Percentiles rank a stretch among this genome's conserved stretches.
These are phyloP conservation scores for Globisporangium nagaii DNA, from an alignment of 352 stramenopile species.

Conservation along the genomic window DNA sequence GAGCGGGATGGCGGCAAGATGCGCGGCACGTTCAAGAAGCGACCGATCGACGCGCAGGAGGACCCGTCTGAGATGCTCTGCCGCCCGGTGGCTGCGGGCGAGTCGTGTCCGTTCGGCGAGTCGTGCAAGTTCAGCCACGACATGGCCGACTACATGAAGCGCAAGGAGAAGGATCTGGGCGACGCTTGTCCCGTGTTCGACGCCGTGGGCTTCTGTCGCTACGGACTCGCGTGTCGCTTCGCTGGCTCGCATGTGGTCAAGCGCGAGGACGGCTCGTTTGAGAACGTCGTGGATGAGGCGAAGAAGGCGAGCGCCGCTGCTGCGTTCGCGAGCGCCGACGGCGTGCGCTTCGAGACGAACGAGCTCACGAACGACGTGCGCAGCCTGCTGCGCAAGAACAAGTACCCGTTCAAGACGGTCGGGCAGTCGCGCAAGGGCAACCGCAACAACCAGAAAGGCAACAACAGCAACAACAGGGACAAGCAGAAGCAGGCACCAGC, in stretches of 20 bases:
- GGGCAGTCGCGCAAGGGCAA: constrained; percentile 60
- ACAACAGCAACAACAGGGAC: constrained; percentile 36
- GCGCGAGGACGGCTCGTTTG: constrained; percentile 34
- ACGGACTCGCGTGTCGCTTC: constrained; percentile 91
- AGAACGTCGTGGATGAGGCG: constrained; percentile 45
- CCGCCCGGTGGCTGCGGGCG: constrained; percentile 52
- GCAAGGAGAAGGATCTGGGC: constrained; percentile 78
- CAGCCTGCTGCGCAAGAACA: constrained; percentile 88
- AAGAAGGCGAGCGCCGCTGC: constrained; percentile 14
- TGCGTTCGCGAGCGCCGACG: constrained; percentile 25
- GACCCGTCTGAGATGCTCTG: constrained; percentile 68
- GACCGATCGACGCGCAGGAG: constrained; percentile 51
- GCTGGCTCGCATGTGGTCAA: constrained; percentile 78
- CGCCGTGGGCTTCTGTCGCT: constrained; percentile 85
- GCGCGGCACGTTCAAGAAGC: constrained; percentile 83
- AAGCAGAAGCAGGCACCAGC: constrained; percentile 18
- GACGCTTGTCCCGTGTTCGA: constrained; percentile 77
- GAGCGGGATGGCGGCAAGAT: constrained; percentile 22
- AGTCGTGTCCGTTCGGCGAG: constrained; percentile 64
- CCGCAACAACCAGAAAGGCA: constrained; percentile 37
- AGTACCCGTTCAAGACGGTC: constrained; percentile 87
- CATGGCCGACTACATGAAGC: constrained; percentile 76
- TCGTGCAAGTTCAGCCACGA: constrained; percentile 87
- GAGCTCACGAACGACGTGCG: constrained; percentile 82
- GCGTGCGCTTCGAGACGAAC: constrained; percentile 62